Percentiles rank a stretch among this genome's conserved stretches.
Evolutionary conservation across 1,284 basidiomycete genomes (phyloP).

Genomic region (Leccinum pseudoinsigne): DNA sequence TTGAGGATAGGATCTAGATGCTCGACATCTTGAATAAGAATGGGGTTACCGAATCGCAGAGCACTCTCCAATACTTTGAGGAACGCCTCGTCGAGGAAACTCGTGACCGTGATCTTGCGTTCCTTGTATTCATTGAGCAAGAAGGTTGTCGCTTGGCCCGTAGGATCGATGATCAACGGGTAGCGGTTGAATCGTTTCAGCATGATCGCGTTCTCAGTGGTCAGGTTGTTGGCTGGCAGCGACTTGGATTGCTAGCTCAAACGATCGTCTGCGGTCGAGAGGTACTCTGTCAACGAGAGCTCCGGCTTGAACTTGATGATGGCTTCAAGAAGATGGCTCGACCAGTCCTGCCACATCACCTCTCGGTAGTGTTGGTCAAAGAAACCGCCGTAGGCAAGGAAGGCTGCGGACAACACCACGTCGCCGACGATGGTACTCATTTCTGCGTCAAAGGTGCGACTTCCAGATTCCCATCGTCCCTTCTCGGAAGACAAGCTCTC

Average conservation of each 20-base stretch:
- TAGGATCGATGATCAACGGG: slow-evolving; percentile 97
- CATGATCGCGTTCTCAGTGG: slow-evolving; percentile 99
- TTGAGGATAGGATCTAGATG: slow-evolving; percentile 98
- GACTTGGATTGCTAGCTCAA: slow-evolving; percentile 95
- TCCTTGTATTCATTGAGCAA: slow-evolving; percentile 94
- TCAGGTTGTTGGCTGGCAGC: slow-evolving; percentile 92
- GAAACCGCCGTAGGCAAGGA: slow-evolving; percentile 97
- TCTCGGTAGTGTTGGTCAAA: slow-evolving; percentile 99
- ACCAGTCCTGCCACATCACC: slow-evolving; percentile 97
- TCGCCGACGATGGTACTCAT: slow-evolving; percentile 99
- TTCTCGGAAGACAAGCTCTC: slow-evolving; percentile 96
- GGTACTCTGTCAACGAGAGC: slow-evolving; percentile 91
- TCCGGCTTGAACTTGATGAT: slow-evolving; percentile 92
- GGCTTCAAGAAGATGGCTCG: slow-evolving; percentile 84
- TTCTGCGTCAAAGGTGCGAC: slow-evolving; percentile 95
- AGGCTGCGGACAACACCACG: slow-evolving; percentile 93
- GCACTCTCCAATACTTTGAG: slow-evolving; percentile 98
- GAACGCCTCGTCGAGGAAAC: slow-evolving; percentile 98
- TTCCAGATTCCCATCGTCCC: slow-evolving; percentile 93
- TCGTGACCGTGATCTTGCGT: slow-evolving; percentile 96
- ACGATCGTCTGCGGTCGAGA: slow-evolving; percentile 97
- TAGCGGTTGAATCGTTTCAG: slow-evolving; percentile 98
- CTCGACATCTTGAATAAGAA: slow-evolving; percentile 98
- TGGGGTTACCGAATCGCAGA: slow-evolving; percentile 97
- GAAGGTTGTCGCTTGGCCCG: slow-evolving; percentile 97